Conservation (phyloP, 768 basidiomycete genomes). For the Tephrocybe sp. region DNA sequence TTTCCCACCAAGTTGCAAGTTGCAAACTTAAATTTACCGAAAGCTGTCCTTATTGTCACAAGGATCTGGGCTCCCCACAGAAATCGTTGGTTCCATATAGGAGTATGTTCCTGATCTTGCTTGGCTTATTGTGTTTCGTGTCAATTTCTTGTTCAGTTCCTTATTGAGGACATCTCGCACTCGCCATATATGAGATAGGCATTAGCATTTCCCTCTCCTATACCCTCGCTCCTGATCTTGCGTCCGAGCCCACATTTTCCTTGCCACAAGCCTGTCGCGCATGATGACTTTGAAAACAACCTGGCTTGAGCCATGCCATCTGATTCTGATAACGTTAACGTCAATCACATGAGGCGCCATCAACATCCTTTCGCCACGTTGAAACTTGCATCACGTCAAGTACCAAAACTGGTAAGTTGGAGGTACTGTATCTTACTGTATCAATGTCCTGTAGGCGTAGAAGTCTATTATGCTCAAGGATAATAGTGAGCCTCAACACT, state of each 20-base stretch:
- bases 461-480: not conserved
- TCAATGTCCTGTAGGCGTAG: too few species aligned
- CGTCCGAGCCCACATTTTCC: not conserved
- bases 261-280: not conserved
- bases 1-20: too few species aligned
- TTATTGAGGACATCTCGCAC: conserved; percentile 9
- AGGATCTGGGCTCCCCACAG: conserved; percentile 9
- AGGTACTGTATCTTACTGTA: not conserved
- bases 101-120: conserved; percentile 34
- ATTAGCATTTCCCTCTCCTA: conserved; percentile 14
- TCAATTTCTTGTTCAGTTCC: conserved; percentile 22
- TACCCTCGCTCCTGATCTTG: not conserved
- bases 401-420: not conserved
- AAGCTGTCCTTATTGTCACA: conserved; percentile 22
- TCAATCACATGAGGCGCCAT: conserved; percentile 6
- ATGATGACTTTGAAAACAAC: too few species aligned
- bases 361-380: not conserved
- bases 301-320: too few species aligned
- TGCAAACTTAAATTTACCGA: conserved; percentile 20
- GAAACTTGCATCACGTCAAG: not conserved
- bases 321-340: too few species aligned
- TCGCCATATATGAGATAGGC: conserved; percentile 17
- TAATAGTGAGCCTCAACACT: not conserved
- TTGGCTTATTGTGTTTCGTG: conserved; percentile 33
- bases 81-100: conserved; percentile 19